phyloP scores from a whole-genome alignment of 208 protist species.

The Crithidia bombi region DNA sequence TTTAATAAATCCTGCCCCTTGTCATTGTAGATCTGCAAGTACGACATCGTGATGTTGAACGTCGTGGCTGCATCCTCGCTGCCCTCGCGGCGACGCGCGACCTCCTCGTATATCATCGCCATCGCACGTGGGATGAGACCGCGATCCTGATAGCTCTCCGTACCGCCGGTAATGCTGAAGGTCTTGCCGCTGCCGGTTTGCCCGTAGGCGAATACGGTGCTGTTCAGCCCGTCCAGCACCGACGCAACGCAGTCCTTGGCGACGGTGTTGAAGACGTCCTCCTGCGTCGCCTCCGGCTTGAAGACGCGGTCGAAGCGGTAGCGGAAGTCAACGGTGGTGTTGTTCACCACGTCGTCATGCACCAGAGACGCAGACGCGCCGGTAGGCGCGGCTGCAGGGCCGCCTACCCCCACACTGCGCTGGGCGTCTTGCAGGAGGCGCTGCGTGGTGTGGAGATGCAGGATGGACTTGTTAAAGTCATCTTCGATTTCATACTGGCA shows the following conservation, averaged over 20 bases:
- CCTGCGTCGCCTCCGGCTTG: conserved; percentile 67
- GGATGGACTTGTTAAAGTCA: conserved; percentile 19
- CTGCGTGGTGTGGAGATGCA: conserved; percentile 34
- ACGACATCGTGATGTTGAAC: conserved; percentile 69
- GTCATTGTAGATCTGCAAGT: conserved; percentile 93
- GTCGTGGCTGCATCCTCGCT: conserved; percentile 22
- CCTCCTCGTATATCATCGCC: conserved; percentile 81
- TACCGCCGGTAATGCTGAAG: conserved; percentile 90
- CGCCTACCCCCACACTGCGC: conserved; percentile 13
- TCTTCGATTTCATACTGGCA: conserved; percentile 36
- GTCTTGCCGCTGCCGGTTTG: conserved; percentile 93
- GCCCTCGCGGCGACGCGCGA: conserved; percentile 41
- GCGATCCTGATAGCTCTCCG: conserved; percentile 83
- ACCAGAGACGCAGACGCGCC: neutral
- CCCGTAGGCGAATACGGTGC: conserved; percentile 92
- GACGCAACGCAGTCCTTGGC: conserved; percentile 85
- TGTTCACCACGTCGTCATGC: conserved; percentile 70
- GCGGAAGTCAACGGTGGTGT: conserved; percentile 62
- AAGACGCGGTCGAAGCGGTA: conserved; percentile 88
- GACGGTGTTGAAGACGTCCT: conserved; percentile 83
- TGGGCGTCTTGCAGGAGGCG: conserved; percentile 31
- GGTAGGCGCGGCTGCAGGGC: neutral
- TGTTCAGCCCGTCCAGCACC: conserved; percentile 86
- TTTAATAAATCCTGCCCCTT: conserved; percentile 91
- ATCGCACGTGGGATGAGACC: conserved; percentile 91